Conservation (phyloP, 306 rosid genomes). For the Carpinus viminea region DNA sequence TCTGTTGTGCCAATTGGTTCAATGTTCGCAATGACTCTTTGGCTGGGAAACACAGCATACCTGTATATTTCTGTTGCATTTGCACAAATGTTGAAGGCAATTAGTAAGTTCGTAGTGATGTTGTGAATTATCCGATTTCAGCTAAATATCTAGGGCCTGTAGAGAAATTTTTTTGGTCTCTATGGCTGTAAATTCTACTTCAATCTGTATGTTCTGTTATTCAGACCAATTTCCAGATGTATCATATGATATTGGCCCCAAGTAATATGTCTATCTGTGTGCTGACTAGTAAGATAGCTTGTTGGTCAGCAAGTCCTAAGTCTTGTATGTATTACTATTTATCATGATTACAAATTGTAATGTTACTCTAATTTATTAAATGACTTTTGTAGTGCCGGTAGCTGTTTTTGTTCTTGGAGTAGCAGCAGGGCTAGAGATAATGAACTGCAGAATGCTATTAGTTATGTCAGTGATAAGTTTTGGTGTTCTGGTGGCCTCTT, state of each 20-base stretch:
- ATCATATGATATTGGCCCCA: neutral
- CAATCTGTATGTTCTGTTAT: slow-evolving; percentile 16
- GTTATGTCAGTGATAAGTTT: slow-evolving; percentile 97
- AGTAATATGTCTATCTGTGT: neutral
- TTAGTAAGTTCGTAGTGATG: slow-evolving; percentile 65
- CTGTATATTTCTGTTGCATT: slow-evolving; percentile 95
- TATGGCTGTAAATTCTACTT: slow-evolving; percentile 8
- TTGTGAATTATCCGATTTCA: slow-evolving; percentile 16
- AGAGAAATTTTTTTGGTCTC: slow-evolving; percentile 21
- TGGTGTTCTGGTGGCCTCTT: slow-evolving; percentile 94
- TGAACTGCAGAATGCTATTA: slow-evolving; percentile 91
- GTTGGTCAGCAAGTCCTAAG: slow-evolving; percentile 26
- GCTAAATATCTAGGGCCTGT: slow-evolving; percentile 26
- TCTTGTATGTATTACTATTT: slow-evolving; percentile 12
- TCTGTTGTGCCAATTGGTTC: slow-evolving; percentile 98
- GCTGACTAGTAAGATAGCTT: slow-evolving; percentile 8
- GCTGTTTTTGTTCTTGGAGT: slow-evolving; percentile 97
- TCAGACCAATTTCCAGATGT: slow-evolving; percentile 8
- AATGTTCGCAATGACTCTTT: slow-evolving; percentile 98
- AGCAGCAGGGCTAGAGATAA: slow-evolving; percentile 86
- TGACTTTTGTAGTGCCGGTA: slow-evolving; percentile 84
- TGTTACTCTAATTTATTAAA: slow-evolving; percentile 19
- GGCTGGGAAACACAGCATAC: slow-evolving; percentile 99
- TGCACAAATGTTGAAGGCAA: slow-evolving; percentile 98
- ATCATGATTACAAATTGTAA: slow-evolving; percentile 15